Conservation (phyloP, 106 monocot species). For the Acorus gramineus region DNA sequence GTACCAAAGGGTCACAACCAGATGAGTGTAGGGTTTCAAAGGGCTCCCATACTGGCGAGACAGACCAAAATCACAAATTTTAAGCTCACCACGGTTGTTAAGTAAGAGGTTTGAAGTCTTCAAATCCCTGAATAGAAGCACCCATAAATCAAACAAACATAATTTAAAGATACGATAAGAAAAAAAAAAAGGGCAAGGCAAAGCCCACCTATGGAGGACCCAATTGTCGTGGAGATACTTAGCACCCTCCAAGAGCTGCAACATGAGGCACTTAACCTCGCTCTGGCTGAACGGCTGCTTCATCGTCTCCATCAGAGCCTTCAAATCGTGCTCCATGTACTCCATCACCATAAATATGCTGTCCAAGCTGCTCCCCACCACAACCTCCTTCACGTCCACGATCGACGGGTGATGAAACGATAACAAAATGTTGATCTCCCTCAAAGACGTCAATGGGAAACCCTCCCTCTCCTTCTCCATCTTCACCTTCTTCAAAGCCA, state of each 20-base stretch:
- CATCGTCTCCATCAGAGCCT: slow-evolving; percentile 62
- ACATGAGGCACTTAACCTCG: slow-evolving; percentile 71
- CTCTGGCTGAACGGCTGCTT: slow-evolving; percentile 73
- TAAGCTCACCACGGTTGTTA: slow-evolving; percentile 18
- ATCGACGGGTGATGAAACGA: slow-evolving; percentile 69
- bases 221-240: slow-evolving; percentile 75
- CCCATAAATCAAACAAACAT: background rate
- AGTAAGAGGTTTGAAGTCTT: slow-evolving; percentile 16
- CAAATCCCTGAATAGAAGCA: slow-evolving; percentile 7
- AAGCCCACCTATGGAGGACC: slow-evolving; percentile 65
- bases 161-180: background rate
- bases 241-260: slow-evolving; percentile 62
- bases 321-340: slow-evolving; percentile 77
- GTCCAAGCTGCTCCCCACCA: slow-evolving; percentile 57
- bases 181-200: background rate
- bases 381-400: slow-evolving; percentile 83
- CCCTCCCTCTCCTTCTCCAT: slow-evolving; percentile 85
- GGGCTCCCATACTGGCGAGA: slow-evolving; percentile 19
- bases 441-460: slow-evolving; percentile 54
- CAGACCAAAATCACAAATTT: slow-evolving; percentile 24
- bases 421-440: slow-evolving; percentile 68
- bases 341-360: slow-evolving; percentile 82
- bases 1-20: slow-evolving; percentile 25
- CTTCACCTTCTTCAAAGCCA: slow-evolving; percentile 83
- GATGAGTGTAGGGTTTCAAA: slow-evolving; percentile 17